Percentiles rank a stretch among this genome's conserved stretches.
Conservation (phyloP, 768 basidiomycete genomes). For the Sarcomyxa edulis region DNA sequence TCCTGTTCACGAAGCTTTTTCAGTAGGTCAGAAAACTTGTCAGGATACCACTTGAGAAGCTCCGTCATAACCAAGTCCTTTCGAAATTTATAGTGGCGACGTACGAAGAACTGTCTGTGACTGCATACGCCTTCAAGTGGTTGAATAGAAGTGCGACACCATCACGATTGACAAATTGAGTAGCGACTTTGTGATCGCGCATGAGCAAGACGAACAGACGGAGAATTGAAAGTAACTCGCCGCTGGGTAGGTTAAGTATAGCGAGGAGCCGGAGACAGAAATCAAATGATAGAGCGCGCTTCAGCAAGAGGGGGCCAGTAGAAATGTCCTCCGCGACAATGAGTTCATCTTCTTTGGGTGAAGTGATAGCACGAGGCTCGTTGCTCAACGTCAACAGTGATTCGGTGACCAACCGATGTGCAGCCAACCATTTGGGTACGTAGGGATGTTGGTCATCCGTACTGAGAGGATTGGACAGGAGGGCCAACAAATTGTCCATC, state of each 20-base stretch:
- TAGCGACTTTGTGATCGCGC: slow-evolving; percentile 58
- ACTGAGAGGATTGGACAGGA: slow-evolving; percentile 53
- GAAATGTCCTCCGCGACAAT: slow-evolving; percentile 45
- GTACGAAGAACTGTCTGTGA: slow-evolving; percentile 73
- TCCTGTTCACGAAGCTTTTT: too few species aligned
- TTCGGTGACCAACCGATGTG: slow-evolving; percentile 82
- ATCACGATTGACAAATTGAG: slow-evolving; percentile 61
- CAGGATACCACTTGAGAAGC: too few species aligned
- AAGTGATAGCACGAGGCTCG: slow-evolving; percentile 55
- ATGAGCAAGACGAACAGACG: slow-evolving; percentile 85
- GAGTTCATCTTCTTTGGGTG: slow-evolving; percentile 70
- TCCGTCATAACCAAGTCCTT: too few species aligned
- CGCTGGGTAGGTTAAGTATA: slow-evolving; percentile 59
- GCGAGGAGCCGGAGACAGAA: slow-evolving; percentile 70
- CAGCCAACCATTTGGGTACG: slow-evolving; percentile 83
- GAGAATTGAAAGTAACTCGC: slow-evolving; percentile 77
- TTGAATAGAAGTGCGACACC: slow-evolving; percentile 64
- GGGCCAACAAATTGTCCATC: slow-evolving; percentile 63
- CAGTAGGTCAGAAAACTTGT: too few species aligned
- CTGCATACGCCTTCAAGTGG: slow-evolving; percentile 58
- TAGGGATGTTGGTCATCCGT: slow-evolving; percentile 47
- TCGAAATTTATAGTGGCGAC: slow-evolving; percentile 85
- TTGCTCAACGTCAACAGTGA: slow-evolving; percentile 73
- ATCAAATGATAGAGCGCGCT: slow-evolving; percentile 65
- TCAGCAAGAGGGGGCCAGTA: slow-evolving; percentile 61